Evolutionary conservation across 2,329 filamentous ascomycete species (phyloP), one percentile per base, ranked within the genome.

Genomic region (Xylaria sp.): DNA sequence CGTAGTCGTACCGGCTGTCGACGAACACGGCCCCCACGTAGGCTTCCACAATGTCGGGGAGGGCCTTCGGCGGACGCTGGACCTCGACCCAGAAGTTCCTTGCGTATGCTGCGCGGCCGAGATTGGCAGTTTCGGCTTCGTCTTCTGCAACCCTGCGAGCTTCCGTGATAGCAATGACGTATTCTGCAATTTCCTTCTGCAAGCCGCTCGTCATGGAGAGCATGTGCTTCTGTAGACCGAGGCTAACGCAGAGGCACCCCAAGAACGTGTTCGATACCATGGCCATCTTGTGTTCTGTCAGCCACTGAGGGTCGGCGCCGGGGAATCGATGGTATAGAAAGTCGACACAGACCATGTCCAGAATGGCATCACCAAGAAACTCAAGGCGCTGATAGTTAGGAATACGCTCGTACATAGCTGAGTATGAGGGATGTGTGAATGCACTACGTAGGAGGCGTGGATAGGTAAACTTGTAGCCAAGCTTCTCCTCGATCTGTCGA

Each of bases 211-310:
- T 76, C 7, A 89, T 78, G 5, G 79, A 74, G 0, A 85, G 81
- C 16, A 97, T 74, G 67, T 93, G 87, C 44, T 78, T 83, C 67
- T 97, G 86, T 50, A 97, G 88, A 0, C 83, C 87, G 0, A 97
- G 81, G 44, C 84, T 81, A 2, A 95, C 90, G 54, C 89, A 89
- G 2, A 97, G 77, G 17, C 87, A 90, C 1, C 90, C 91, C 1
- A 97, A 80, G 67, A 97, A 99, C 56, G 92, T 92, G 74, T 99
- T 99, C 48, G 91, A 94, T 0, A 94, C 92, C 90, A 99, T 97
- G n/a, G 92, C 91, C 87, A 95, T 97, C 75, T 97, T 97, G 79
- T 97, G 93, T 72, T 97, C 94, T 0, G 94, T 97, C 54, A 99
- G 79, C 93, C 93, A 97, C 69, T 97, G 92, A 0, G 94, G 93